A percentile compares a stretch with the other conserved stretches of the same genome.
These are phyloP conservation scores for Euryodendron excelsum DNA, from an alignment of 148 eudicot genomes.

Conservation along the genomic window DNA sequence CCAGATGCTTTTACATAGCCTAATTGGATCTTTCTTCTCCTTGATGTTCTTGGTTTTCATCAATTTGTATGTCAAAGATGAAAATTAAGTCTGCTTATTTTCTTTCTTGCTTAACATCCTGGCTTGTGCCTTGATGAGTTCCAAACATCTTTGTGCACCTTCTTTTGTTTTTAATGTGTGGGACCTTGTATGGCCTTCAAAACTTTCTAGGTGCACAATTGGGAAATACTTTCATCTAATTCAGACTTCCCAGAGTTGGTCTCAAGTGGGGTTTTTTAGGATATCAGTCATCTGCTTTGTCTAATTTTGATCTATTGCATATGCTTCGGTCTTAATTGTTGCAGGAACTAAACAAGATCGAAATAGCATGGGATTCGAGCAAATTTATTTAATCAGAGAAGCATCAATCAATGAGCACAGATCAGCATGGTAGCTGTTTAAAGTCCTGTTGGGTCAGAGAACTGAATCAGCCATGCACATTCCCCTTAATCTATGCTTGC, in stretches of 20 bases:
- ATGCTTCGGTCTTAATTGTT: not conserved
- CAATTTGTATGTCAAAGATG: not conserved
- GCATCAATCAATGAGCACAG: not conserved
- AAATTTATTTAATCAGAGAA: not conserved
- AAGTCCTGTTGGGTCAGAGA: not conserved
- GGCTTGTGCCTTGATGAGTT: not conserved
- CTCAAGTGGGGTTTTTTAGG: not conserved
- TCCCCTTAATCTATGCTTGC: not conserved
- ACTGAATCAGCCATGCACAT: slow-evolving; percentile 3
- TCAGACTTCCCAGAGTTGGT: not conserved
- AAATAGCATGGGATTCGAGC: not conserved
- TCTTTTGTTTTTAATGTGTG: not conserved
- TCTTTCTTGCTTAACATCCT: not conserved
- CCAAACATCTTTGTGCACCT: not conserved
- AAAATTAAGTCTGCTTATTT: not conserved
- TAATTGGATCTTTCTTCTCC: too few species aligned
- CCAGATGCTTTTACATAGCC: not conserved
- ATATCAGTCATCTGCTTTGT: not conserved
- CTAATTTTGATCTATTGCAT: not conserved
- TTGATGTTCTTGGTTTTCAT: slow-evolving; percentile 4
- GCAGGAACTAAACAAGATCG: not conserved
- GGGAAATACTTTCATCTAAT: not conserved
- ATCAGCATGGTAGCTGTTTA: slow-evolving; percentile 3
- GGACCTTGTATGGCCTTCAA: not conserved
- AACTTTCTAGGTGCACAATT: not conserved